phyloP scores from a whole-genome alignment of 345 rosid species.

The Populus simonii region DNA sequence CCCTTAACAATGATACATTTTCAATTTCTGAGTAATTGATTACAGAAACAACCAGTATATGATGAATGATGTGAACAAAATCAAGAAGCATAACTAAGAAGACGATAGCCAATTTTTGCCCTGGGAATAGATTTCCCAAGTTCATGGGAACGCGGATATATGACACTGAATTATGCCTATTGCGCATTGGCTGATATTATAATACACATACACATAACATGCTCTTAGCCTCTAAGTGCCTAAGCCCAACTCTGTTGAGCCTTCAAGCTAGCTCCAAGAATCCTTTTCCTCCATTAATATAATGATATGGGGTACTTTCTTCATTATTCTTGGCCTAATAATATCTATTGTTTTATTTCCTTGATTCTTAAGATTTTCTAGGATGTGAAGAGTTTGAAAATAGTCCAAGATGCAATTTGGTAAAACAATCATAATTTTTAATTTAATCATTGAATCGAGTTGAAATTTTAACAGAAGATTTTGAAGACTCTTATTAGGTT shows the following conservation, averaged over 20 bases:
- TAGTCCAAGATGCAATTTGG: too few species aligned
- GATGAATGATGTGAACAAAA: not conserved
- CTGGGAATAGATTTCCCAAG: not conserved
- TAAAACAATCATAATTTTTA: too few species aligned
- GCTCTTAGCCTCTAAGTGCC: not conserved
- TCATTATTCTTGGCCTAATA: too few species aligned
- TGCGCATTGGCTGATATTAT: not conserved
- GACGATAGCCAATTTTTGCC: not conserved
- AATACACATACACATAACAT: not conserved
- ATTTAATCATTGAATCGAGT: too few species aligned
- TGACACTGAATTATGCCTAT: not conserved
- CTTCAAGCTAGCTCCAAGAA: not conserved
- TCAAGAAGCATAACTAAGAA: not conserved
- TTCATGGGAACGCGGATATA: not conserved
- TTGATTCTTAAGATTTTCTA: too few species aligned
- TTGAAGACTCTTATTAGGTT: too few species aligned
- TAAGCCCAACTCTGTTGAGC: not conserved
- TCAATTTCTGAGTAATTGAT: not conserved
- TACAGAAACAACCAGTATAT: not conserved
- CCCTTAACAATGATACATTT: not conserved
- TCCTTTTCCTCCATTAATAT: not conserved
- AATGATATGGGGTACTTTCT: too few species aligned
- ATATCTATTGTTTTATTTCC: too few species aligned
- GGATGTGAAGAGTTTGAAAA: too few species aligned
- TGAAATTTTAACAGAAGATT: too few species aligned